phyloP scores from a whole-genome alignment of 345 rosid genomes.

The Citrus unshiu region DNA sequence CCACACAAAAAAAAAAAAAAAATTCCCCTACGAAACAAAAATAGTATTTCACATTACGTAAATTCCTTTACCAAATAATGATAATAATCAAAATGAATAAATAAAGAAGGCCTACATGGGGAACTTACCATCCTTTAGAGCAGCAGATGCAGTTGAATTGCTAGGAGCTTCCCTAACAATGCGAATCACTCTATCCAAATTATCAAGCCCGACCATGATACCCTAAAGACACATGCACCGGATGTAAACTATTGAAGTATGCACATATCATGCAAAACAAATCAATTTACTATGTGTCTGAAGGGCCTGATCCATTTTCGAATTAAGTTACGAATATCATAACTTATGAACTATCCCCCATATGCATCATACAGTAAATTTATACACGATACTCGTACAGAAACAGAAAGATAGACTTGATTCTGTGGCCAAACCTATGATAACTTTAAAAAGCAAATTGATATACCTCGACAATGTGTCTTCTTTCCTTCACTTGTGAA shows the following conservation, averaged over 20 bases:
- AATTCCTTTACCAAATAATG: no score
- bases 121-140: conserved; percentile 53
- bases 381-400: not conserved
- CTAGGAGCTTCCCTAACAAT: conserved; percentile 61
- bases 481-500: conserved; percentile 75
- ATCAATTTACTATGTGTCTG: not conserved
- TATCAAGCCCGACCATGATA: conserved; percentile 78
- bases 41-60: not conserved
- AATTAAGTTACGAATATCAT: not conserved
- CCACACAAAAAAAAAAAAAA: not conserved
- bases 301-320: not conserved
- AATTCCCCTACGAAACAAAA: not conserved
- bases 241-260: not conserved
- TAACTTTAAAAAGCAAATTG: not conserved
- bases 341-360: not conserved
- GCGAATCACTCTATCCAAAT: conserved; percentile 64
- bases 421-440: not conserved
- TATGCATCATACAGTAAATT: not conserved
- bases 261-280: not conserved
- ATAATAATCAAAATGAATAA: not conserved
- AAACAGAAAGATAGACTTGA: not conserved
- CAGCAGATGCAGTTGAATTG: conserved; percentile 65
- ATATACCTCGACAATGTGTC: conserved; percentile 86
- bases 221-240: conserved; percentile 45
- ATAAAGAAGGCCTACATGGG: not conserved